Base-by-base conservation (phyloP, 768 basidiomycete genomes). In the Lepiota subincarnata region DNA sequence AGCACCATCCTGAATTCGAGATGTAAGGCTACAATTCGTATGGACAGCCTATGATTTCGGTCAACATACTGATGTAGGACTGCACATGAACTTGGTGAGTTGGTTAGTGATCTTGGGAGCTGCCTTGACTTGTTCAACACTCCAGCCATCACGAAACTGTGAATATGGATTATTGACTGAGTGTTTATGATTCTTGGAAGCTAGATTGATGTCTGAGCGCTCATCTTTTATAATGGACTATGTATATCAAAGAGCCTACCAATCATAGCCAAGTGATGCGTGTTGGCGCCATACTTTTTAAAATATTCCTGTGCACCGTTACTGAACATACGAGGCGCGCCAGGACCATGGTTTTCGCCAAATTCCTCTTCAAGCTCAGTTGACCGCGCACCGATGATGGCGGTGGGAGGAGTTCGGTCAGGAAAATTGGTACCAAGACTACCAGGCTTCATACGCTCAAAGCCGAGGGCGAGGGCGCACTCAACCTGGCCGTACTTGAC, bases 1-100 rank as follows among this genome's bases (percentile, higher is more conserved):
- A 19, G 86, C 86, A 18, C 86, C 86, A 59, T 89, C 86, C 87
- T 87, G 44, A 18, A 36, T 14, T 44, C 24, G 40, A 54, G 10
- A 18, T 43, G 26, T 31, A 36, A 43, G 43, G 31, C 54, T 22
- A 48, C 19, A 42, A n/a, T n/a, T n/a, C n/a, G 41, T 43, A 36
- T 11, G 53, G 14, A 8, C 31, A 34, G 53, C 26, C 42, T 35
- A 14, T 26, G 22, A 8, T 3, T 20, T 16, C 5, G 18, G 16
- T 35, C 53, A n/a, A 65, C 75, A 54, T 55, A 81, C 87, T 34
- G 82, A 91, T 28, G 90, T 93, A 0, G 90, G 90, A 60, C 87
- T 91, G 63, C 89, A 92, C 88, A 92, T 92, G 65, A 81, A 85
- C 67, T 87, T 87, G 2, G 90, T 90, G 44, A 89, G 70, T 59